Base-by-base conservation (phyloP, 108 stramenopile species). In the Stephanodiscus minutulus region DNA sequence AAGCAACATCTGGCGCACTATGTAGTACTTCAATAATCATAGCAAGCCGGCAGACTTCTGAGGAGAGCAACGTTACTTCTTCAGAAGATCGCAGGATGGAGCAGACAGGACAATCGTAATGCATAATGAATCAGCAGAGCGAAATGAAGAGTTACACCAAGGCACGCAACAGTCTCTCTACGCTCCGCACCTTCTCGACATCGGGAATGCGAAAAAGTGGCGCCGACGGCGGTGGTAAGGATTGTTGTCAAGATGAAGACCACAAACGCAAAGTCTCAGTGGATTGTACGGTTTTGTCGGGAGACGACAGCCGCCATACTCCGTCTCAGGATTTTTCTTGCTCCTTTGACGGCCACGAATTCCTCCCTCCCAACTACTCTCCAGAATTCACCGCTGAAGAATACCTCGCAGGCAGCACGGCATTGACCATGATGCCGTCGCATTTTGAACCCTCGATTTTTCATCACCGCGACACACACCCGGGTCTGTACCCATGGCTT, bases 281-380 rank as follows among this genome's bases (percentile, higher is more conserved):
- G 31, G 76, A 77, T 29, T 61, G 70, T 17, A 77, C 76, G 5
- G 62, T 75, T 25, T 54, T 50, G 37, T 61, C 66, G 11, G 52
- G 66, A 39, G 74, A 68, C 17, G 65, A 66, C 15, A 75, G 65
- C 61, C 70, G 47, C 11, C 28, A 62, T 20, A 72, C 41, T 18
- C 22, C 37, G n/a, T 47, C 61, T 52, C 27, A 47, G 10, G 57
- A 68, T 49, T 63, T 64, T 44, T 13, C 43, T 59, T 15, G 27
- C 28, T 28, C 61, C 57, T 31, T 66, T 33, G 65, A 66, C 21
- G 8, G 0, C 27, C 3, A 52, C 27, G 49, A 35, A 18, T 35
- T 28, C 20, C n/a, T 22, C 59, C 35, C 36, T 36, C 29, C 36
- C n/a, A 41, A 60, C 21, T 36, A 0, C 36, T 7, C 2, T 8